Evolutionary conservation across 441 rosid genomes (phyloP).

Genomic region (Codiaeum variegatum): DNA sequence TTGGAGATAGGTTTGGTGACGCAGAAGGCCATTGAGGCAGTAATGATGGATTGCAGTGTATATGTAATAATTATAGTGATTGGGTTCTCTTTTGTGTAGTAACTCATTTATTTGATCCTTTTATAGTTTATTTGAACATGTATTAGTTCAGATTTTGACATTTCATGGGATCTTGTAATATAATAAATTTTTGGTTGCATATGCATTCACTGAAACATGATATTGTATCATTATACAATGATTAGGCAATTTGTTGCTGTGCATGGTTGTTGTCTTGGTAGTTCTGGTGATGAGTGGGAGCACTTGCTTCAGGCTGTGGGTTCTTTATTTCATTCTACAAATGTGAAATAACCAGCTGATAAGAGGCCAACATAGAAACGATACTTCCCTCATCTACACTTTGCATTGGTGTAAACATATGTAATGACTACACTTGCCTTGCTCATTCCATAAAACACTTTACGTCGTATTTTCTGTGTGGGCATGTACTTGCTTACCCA

Average conservation of each 20-base stretch:
- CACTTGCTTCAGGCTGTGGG: no score
- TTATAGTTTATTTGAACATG: not conserved
- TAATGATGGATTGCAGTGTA: slow-evolving; percentile 64
- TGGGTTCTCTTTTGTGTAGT: slow-evolving; percentile 43
- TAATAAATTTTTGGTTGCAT: not conserved
- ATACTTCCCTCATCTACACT: slow-evolving; percentile 52
- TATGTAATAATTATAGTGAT: slow-evolving; percentile 52
- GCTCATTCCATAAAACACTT: slow-evolving; percentile 50
- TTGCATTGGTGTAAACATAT: slow-evolving; percentile 46
- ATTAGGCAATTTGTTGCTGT: not conserved
- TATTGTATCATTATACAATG: not conserved
- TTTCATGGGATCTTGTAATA: slow-evolving; percentile 1
- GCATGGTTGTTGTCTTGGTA: no score
- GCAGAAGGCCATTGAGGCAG: slow-evolving; percentile 61
- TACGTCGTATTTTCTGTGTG: slow-evolving; percentile 50
- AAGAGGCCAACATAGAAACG: slow-evolving; percentile 45
- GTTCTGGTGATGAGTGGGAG: no score
- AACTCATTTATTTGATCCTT: slow-evolving; percentile 18
- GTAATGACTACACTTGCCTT: slow-evolving; percentile 51
- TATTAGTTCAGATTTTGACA: slow-evolving; percentile 5
- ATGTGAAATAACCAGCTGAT: slow-evolving; percentile 40
- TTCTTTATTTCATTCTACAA: no score
- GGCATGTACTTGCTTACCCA: slow-evolving; percentile 47
- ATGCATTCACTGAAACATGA: not conserved
- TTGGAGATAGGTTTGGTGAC: slow-evolving; percentile 57